Base-by-base conservation (phyloP, 116 monocot genomes). In the Cymodocea nodosa region DNA sequence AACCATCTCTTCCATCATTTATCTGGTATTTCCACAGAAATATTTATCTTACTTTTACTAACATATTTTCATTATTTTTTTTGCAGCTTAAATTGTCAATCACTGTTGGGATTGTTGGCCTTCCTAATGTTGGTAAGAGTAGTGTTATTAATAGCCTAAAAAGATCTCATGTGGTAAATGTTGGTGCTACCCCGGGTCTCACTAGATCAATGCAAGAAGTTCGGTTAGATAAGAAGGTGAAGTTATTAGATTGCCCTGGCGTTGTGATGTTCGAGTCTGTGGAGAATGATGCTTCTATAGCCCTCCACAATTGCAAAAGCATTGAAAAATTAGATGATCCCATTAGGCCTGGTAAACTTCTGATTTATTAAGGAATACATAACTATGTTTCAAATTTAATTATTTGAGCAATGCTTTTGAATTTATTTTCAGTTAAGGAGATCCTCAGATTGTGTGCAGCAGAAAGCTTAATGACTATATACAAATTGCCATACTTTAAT, bases 81-180 rank as follows among this genome's bases (percentile, higher is more conserved):
- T n/a, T n/a, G n/a, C n/a, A 97, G 95, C 73, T 90, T 39, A 97
- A 97, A 83, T 63, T 90, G 68, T 85, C 95, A 49, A 85, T 90
- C 50, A 87, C 91, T 71, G 95, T 90, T 63, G 95, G 91, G 24
- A 80, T 97, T 60, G 82, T 97, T 68, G 95, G 95, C 49, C 87
- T 97, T 74, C 95, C 95, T 59, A 90, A 90, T 83, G 95, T 97
- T 59, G 95, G 95, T 13, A 97, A 97, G 75, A 97, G 95, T 50
- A 97, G 95, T 75, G 70, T 97, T 67, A 97, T 97, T 20, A 97
- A 97, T 71, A 97, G 95, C 69, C 77, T 97, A 78, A 97, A 97
- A 69, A 85, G 95, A 77, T 83, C 90, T 30, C 90, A 85, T 74
- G 90, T 85, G 23, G 95, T 84, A 51, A 97, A 90, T 80, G 95